Conservation (phyloP, 2,329 filamentous ascomycete species). For the Ophidiomyces ophidiicola region DNA sequence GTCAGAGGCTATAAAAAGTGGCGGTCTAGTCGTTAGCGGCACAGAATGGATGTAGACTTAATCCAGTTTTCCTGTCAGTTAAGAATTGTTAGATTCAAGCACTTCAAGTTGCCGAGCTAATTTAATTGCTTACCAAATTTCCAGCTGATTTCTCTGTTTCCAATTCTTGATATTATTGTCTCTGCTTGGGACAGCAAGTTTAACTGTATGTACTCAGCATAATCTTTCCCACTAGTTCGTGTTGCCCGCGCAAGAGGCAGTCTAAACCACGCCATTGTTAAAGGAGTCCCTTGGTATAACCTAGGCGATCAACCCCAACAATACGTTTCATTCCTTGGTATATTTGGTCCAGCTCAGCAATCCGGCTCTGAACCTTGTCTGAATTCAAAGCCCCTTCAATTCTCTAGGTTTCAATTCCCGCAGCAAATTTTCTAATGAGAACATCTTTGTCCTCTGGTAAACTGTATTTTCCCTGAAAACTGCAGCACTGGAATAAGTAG, state of each 20-base stretch:
- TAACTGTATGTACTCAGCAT: constrained; percentile 89
- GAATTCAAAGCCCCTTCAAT: constrained; percentile 64
- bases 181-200: constrained; percentile 80
- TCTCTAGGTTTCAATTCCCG: constrained; percentile 90
- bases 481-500: constrained; percentile 73
- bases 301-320: constrained; percentile 79
- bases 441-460: constrained; percentile 72
- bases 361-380: constrained; percentile 57
- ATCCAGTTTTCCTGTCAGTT: constrained; percentile 57
- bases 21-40: constrained; percentile 90
- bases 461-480: constrained; percentile 65
- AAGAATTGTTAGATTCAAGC: neutral
- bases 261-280: constrained; percentile 94
- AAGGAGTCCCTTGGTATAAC: constrained; percentile 80
- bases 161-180: constrained; percentile 65
- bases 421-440: constrained; percentile 80
- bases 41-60: constrained; percentile 95
- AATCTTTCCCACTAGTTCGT: constrained; percentile 82
- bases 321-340: constrained; percentile 87
- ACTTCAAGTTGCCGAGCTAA: constrained; percentile 19
- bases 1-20: constrained; percentile 76
- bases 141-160: constrained; percentile 81
- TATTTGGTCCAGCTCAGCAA: constrained; percentile 57
- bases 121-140: constrained; percentile 65
- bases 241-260: constrained; percentile 76